These are phyloP conservation scores for Acanthamoeba lugdunensis DNA, from an alignment of 208 protist species.

Conservation along the genomic window DNA sequence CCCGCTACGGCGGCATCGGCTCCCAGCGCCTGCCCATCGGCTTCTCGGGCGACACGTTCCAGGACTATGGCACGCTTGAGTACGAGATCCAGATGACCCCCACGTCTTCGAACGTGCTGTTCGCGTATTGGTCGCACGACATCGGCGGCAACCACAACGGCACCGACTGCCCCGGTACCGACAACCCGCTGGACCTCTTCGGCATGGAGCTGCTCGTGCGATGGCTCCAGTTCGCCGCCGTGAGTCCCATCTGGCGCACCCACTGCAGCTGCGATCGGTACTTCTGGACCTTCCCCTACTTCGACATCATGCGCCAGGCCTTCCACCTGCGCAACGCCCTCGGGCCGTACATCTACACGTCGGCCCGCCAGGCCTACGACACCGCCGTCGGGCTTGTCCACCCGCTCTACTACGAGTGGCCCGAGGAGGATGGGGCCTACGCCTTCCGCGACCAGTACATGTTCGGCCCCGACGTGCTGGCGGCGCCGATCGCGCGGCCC, in stretches of 20 bases:
- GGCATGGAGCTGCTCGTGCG: conserved; percentile 81
- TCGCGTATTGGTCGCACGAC: conserved; percentile 68
- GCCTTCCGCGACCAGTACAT: conserved; percentile 79
- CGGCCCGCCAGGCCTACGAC: conserved; percentile 76
- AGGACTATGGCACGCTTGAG: conserved; percentile 22
- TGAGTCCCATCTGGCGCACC: conserved; percentile 79
- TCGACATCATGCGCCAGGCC: conserved; percentile 73
- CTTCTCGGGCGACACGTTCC: conserved; percentile 82
- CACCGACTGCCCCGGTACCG: background rate
- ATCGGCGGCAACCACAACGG: conserved; percentile 65
- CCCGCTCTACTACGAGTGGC: conserved; percentile 85
- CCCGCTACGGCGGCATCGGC: conserved; percentile 83
- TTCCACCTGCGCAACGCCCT: conserved; percentile 74
- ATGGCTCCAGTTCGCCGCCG: conserved; percentile 83
- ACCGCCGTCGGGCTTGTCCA: conserved; percentile 76
- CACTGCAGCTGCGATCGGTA: conserved; percentile 73
- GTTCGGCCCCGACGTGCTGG: conserved; percentile 83
- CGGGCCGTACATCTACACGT: conserved; percentile 86
- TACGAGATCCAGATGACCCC: conserved; percentile 24
- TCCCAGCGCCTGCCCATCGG: conserved; percentile 84
- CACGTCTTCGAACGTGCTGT: background rate
- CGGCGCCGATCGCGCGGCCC: conserved; percentile 75
- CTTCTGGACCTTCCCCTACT: conserved; percentile 55
- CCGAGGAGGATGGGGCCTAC: conserved; percentile 76
- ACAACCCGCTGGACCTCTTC: background rate